A percentile compares a stretch with the other conserved stretches of the same genome.
These are phyloP conservation scores for Bacidia gigantensis DNA, from an alignment of 495 filamentous ascomycete genomes.

Conservation along the genomic window DNA sequence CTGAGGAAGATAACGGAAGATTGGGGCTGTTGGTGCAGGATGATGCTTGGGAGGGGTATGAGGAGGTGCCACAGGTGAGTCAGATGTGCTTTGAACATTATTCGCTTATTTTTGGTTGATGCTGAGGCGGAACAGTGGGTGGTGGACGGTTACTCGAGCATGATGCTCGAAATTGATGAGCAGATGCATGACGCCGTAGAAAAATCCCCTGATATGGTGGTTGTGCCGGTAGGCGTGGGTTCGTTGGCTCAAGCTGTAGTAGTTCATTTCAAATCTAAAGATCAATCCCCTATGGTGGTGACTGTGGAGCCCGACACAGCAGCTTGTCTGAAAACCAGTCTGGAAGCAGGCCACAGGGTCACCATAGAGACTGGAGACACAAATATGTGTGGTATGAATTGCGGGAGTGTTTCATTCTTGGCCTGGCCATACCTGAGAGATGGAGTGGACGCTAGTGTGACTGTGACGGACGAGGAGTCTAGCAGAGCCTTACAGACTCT, in stretches of 20 bases:
- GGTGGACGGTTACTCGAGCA: slow-evolving; percentile 57
- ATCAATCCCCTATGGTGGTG: slow-evolving; percentile 26
- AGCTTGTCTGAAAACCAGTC: slow-evolving; percentile 40
- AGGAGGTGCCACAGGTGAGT: slow-evolving; percentile 39
- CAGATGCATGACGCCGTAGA: slow-evolving; percentile 26
- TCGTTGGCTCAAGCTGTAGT: slow-evolving; percentile 49
- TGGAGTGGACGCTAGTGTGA: slow-evolving; percentile 44
- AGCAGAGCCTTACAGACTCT: slow-evolving; percentile 40
- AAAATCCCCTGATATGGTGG: slow-evolving; percentile 17
- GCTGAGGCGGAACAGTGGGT: slow-evolving; percentile 37
- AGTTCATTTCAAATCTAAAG: slow-evolving; percentile 38
- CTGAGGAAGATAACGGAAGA: slow-evolving; percentile 12
- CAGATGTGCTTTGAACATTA: neutral
- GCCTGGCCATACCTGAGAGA: slow-evolving; percentile 45
- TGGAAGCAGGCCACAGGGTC: slow-evolving; percentile 31
- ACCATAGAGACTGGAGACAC: slow-evolving; percentile 36
- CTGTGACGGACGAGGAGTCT: slow-evolving; percentile 41
- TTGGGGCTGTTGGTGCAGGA: slow-evolving; percentile 47
- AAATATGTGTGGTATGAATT: slow-evolving; percentile 58
- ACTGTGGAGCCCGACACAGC: slow-evolving; percentile 53
- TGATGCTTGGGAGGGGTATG: slow-evolving; percentile 46
- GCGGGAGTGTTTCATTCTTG: slow-evolving; percentile 47
- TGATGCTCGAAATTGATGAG: slow-evolving; percentile 47
- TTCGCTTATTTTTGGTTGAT: neutral
- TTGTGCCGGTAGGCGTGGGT: slow-evolving; percentile 52